Base-by-base conservation (phyloP, 257 asterid species). In the Gentiana macrophylla region DNA sequence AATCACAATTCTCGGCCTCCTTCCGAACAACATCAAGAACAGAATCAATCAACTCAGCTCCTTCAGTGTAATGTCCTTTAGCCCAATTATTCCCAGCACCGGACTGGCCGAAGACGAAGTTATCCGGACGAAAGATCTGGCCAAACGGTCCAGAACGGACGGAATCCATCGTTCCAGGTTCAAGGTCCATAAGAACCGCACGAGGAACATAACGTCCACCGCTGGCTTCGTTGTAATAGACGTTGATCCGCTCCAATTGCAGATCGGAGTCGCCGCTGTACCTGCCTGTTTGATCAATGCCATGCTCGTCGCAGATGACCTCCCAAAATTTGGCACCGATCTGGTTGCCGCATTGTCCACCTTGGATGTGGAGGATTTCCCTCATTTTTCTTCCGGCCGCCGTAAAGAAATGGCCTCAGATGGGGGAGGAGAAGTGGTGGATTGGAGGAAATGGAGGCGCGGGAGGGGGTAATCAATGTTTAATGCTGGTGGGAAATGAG, bases 31-130 rank as follows among this genome's bases (percentile, higher is more conserved):
- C 93, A 60, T 83, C 93, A 10, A 83, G 87, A 60, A 80, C 93
- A 48, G 87, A 67, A 64, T 83, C 93, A 33, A 83, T 78, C 62
- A 82, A 61, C 38, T 82, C 91, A 52, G 91, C 91, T 52, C 91
- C 91, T 66, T 82, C 91, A 2, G 91, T 82, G 67, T 82, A 82
- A 63, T 82, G 91, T 32, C 91, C 91, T 59, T 82, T 82, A 2
- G 90, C 90, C 90, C 90, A 82, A 15, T 82, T 82, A 62, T 82
- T 82, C 11, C 90, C 91, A 5, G 91, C 86, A 0, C 91, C 91
- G 61, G 67, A 79, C 76, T 79, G 91, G 1, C 91, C 91, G 11
- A 79, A 82, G 53, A 79, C 86, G 50, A 82, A 82, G 79, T 79
- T 82, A 59, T 82, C 91, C 2, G 91, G 86, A 41, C 84, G 71